Conservation (phyloP, 2,329 filamentous ascomycete genomes). For the Metarhizium rileyi region DNA sequence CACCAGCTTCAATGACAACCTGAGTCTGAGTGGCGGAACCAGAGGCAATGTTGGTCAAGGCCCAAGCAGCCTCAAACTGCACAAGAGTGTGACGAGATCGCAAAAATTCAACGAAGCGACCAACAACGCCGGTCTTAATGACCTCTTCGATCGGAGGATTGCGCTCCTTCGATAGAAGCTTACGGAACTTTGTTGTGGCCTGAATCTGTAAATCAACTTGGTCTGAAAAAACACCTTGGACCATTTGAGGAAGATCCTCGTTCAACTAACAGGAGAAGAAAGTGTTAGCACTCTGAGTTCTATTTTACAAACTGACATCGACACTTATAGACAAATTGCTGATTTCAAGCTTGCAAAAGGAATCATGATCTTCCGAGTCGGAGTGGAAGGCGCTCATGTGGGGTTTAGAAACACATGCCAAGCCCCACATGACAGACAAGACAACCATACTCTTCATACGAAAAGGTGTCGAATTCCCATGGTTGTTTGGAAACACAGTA, state of each 20-base stretch:
- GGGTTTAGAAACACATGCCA: conserved; percentile 18
- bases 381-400: conserved; percentile 21
- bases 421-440: conserved; percentile 22
- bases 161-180: conserved; percentile 95
- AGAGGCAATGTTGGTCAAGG: conserved; percentile 97
- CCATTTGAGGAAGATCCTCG: conserved; percentile 97
- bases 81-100: conserved; percentile 95
- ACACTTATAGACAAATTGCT: background rate
- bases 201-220: conserved; percentile 97
- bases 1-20: conserved; percentile 96
- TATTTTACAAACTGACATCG: background rate
- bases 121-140: conserved; percentile 97
- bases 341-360: conserved; percentile 8
- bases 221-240: conserved; percentile 94
- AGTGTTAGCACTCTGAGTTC: background rate
- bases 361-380: conserved; percentile 7
- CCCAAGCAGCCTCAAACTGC: conserved; percentile 98
- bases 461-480: background rate
- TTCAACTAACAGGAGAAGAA: conserved; percentile 58
- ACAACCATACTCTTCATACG: conserved; percentile 5
- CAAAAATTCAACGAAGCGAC: conserved; percentile 95
- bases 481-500: background rate
- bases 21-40: conserved; percentile 96
- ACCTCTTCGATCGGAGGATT: conserved; percentile 99
- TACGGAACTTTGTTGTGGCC: conserved; percentile 96